A percentile compares a stretch with the other conserved stretches of the same genome.
Conservation (phyloP, 805 yeast genomes). For the Diddensiella caesifluorescens region DNA sequence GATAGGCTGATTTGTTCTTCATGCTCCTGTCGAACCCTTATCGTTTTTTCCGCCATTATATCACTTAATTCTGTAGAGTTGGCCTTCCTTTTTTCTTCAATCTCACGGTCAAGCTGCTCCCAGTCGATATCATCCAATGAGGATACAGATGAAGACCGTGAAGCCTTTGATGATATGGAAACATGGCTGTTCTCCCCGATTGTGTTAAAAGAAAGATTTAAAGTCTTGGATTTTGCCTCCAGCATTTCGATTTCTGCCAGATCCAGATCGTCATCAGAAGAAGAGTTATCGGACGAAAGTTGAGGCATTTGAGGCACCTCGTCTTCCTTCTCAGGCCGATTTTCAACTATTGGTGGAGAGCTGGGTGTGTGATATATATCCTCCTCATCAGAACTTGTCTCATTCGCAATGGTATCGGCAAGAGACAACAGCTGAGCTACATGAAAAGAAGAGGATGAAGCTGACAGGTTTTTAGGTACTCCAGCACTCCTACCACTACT, state of each 20-base stretch:
- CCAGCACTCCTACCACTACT: neutral
- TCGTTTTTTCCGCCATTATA: neutral
- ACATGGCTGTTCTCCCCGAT: neutral
- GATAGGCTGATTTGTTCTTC: constrained; percentile 3
- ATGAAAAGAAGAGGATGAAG: neutral
- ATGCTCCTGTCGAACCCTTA: neutral
- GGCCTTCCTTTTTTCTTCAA: constrained; percentile 1
- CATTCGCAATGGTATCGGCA: constrained; percentile 4
- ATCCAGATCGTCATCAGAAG: constrained; percentile 9
- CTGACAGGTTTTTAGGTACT: no score
- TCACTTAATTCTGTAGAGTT: constrained; percentile 1
- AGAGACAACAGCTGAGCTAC: constrained; percentile 8
- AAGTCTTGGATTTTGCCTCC: neutral
- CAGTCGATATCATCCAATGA: constrained; percentile 2
- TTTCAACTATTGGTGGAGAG: no score
- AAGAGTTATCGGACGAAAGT: neutral
- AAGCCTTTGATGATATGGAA: neutral
- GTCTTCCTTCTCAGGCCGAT: no score
- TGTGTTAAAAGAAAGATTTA: neutral
- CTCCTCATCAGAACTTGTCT: constrained; percentile 3
- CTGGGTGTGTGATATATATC: constrained; percentile 2
- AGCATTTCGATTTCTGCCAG: constrained; percentile 11
- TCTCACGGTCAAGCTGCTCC: constrained; percentile 1
- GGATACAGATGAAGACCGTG: neutral
- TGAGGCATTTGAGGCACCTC: neutral